These are phyloP conservation scores for Neofusicoccum sp. DNA, from an alignment of 2,329 filamentous ascomycete genomes.

Conservation along the genomic window DNA sequence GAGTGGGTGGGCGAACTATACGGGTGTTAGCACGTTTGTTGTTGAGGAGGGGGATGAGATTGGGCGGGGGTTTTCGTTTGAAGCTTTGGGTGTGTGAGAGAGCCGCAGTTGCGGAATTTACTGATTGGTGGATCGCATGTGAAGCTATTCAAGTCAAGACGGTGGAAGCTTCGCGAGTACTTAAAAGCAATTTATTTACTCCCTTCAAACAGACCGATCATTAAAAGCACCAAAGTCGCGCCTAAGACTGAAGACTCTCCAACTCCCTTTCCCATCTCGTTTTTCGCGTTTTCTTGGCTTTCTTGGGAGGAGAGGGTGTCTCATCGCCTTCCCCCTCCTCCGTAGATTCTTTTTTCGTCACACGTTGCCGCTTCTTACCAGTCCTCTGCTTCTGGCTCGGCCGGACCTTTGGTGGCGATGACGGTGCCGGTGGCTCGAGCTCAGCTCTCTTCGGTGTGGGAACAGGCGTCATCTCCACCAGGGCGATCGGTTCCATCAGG, in stretches of 20 bases:
- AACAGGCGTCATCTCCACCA: background rate
- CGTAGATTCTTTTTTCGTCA: no score
- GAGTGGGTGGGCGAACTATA: slow-evolving; percentile 23
- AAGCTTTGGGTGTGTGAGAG: slow-evolving; percentile 5
- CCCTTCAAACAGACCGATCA: background rate
- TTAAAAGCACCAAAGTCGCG: background rate
- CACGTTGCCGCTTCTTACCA: background rate
- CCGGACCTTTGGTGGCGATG: background rate
- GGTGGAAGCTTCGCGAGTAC: no score
- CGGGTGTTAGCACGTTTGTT: slow-evolving; percentile 21
- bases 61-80: slow-evolving; percentile 22
- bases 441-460: background rate
- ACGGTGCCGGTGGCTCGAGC: background rate
- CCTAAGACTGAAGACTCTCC: background rate
- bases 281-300: background rate
- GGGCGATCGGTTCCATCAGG: no score
- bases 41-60: slow-evolving; percentile 21
- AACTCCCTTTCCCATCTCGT: slow-evolving; percentile 8
- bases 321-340: background rate
- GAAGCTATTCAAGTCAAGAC: no score
- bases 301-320: background rate
- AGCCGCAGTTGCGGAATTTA: background rate
- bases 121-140: background rate
- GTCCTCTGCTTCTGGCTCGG: background rate
- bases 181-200: no score